Conservation (phyloP, 176 grass and related monocot species). For the Ampelocalamus luodianensis region DNA sequence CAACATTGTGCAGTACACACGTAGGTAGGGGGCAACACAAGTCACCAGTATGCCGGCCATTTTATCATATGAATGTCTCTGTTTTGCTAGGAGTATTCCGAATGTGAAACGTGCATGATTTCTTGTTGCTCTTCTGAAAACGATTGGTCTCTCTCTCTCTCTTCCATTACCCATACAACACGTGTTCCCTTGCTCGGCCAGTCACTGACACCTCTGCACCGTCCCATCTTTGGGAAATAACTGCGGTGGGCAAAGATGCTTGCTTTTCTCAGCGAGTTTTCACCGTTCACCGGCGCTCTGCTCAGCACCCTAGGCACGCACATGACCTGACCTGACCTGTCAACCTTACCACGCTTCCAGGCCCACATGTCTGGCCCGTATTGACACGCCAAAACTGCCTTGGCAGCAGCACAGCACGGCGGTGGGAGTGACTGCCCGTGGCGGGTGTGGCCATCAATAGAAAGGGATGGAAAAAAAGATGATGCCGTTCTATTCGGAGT, state of each 20-base stretch:
- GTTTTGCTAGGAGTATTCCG: neutral
- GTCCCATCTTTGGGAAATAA: neutral
- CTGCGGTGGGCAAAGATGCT: neutral
- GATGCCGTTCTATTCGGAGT: conserved; percentile 22
- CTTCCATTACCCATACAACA: neutral
- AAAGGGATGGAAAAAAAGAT: neutral
- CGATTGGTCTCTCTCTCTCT: neutral
- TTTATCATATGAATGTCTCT: neutral
- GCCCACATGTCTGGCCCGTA: neutral
- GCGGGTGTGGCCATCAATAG: neutral
- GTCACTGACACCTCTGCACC: neutral
- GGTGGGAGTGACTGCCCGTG: neutral
- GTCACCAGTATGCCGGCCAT: neutral
- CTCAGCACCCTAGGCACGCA: neutral
- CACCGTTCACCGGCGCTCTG: neutral
- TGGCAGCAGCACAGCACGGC: neutral
- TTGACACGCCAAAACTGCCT: conserved; percentile 21
- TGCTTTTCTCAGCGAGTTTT: neutral
- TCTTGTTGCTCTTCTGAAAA: neutral
- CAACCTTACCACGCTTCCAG: neutral
- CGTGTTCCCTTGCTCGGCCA: neutral
- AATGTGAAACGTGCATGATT: neutral
- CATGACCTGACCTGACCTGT: conserved; percentile 7
- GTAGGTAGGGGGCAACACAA: neutral
- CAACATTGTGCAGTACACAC: neutral